Conservation (phyloP, 2,329 filamentous ascomycete genomes). For the Fusarium udum region DNA sequence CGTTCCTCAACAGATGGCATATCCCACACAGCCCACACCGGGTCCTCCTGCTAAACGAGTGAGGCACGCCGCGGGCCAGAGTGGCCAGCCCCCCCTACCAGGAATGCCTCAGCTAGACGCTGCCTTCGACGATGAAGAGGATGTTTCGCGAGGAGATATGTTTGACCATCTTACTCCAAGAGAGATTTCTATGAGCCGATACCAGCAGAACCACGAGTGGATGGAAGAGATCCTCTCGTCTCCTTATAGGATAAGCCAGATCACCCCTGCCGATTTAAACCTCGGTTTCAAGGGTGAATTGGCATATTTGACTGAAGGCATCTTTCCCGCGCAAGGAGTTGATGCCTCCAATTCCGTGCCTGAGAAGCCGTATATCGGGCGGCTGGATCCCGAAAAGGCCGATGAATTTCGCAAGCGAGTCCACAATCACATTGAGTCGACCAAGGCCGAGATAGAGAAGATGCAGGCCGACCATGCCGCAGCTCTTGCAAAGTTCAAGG, state of each 20-base stretch:
- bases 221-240: conserved; percentile 98
- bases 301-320: conserved; percentile 81
- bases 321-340: conserved; percentile 75
- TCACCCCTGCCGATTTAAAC: conserved; percentile 86
- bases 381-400: conserved; percentile 78
- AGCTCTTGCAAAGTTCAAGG: conserved; percentile 78
- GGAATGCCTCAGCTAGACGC: conserved; percentile 53
- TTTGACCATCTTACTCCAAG: conserved; percentile 90
- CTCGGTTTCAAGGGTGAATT: conserved; percentile 87
- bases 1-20: conserved; percentile 70
- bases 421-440: conserved; percentile 74
- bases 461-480: conserved; percentile 83
- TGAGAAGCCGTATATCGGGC: conserved; percentile 68
- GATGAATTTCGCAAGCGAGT: conserved; percentile 86
- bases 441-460: conserved; percentile 82
- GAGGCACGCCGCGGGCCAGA: conserved; percentile 56
- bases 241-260: conserved; percentile 85
- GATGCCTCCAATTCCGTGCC: conserved; percentile 56
- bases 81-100: conserved; percentile 51
- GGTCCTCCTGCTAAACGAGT: conserved; percentile 66
- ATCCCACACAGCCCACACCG: conserved; percentile 62
- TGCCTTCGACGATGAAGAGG: conserved; percentile 85
- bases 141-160: conserved; percentile 84
- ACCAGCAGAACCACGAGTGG: conserved; percentile 97
- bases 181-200: conserved; percentile 87